Evolutionary conservation across 2,329 filamentous ascomycete species (phyloP).

Genomic region (Sarocladium oryzae): DNA sequence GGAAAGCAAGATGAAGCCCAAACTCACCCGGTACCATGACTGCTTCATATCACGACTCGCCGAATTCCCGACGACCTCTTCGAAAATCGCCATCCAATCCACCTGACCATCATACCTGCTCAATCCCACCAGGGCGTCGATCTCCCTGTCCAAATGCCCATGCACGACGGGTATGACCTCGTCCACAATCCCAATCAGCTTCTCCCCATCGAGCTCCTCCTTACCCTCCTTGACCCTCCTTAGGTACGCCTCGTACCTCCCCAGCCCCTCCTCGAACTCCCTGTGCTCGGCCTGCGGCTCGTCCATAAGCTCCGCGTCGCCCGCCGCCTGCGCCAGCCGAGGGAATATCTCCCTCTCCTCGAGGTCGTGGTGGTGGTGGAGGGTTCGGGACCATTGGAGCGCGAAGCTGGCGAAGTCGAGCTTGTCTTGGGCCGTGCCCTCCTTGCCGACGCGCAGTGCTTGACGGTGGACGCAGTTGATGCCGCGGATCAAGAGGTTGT

Average conservation of each 20-base stretch:
- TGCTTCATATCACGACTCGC: slow-evolving; percentile 8
- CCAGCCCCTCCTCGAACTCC: slow-evolving; percentile 23
- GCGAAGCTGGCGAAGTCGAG: slow-evolving; percentile 21
- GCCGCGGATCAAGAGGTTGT: slow-evolving; percentile 25
- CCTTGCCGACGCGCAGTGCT: slow-evolving; percentile 17
- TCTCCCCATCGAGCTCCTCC: slow-evolving; percentile 24
- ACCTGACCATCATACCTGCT: slow-evolving; percentile 26
- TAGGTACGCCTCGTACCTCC: slow-evolving; percentile 26
- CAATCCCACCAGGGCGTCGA: slow-evolving; percentile 28
- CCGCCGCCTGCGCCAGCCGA: slow-evolving; percentile 23
- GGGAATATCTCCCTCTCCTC: slow-evolving; percentile 30
- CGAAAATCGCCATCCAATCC: slow-evolving; percentile 27
- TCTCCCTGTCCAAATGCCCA: slow-evolving; percentile 32
- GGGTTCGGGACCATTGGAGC: slow-evolving; percentile 22
- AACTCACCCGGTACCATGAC: slow-evolving; percentile 14
- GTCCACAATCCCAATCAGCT: slow-evolving; percentile 26
- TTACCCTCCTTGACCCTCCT: slow-evolving; percentile 19
- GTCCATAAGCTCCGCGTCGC: slow-evolving; percentile 24
- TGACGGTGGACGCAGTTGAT: slow-evolving; percentile 27
- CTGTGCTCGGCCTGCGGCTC: slow-evolving; percentile 26
- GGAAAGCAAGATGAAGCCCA: too few species aligned
- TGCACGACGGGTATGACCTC: slow-evolving; percentile 26
- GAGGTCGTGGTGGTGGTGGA: slow-evolving; percentile 27
- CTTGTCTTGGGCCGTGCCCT: slow-evolving; percentile 9
- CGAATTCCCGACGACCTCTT: slow-evolving; percentile 9